These are phyloP conservation scores for Zymoseptoria crescenta DNA, from an alignment of 2,329 filamentous ascomycete species.

Conservation along the genomic window DNA sequence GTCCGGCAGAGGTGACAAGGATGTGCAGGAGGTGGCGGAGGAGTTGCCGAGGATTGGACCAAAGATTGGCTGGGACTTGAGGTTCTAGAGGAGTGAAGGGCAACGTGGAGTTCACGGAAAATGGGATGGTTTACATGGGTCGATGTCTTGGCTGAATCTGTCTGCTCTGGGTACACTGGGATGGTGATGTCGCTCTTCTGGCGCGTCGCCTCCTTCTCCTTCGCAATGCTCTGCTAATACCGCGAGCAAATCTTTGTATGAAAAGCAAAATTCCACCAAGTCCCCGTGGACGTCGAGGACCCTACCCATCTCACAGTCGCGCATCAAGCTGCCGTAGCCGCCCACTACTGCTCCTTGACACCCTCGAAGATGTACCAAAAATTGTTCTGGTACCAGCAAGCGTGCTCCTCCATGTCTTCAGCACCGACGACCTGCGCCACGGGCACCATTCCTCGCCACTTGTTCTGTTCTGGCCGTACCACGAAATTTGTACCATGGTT, in stretches of 20 bases:
- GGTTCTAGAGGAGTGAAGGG: slow-evolving; percentile 31
- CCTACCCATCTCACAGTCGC: neutral
- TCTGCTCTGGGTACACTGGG: neutral
- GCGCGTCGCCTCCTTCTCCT: neutral
- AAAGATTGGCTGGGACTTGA: slow-evolving; percentile 67
- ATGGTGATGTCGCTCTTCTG: neutral
- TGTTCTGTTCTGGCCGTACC: neutral
- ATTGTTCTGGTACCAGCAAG: neutral
- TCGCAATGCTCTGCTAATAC: neutral
- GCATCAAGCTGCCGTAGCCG: neutral
- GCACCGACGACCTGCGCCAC: neutral
- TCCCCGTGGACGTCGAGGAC: neutral
- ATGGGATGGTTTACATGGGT: neutral
- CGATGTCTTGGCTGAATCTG: neutral
- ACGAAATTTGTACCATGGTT: neutral
- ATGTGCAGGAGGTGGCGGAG: slow-evolving; percentile 95
- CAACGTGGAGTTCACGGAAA: neutral
- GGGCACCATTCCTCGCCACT: slow-evolving; percentile 2
- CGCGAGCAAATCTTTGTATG: neutral
- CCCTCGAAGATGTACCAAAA: slow-evolving; percentile 5
- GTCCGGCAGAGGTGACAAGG: slow-evolving; percentile 91
- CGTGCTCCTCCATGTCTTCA: neutral
- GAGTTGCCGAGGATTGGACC: slow-evolving; percentile 83
- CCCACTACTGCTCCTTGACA: neutral
- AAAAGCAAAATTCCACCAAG: neutral